Evolutionary conservation across 2,329 filamentous ascomycete species (phyloP), one percentile per base, ranked within the genome.

Genomic region (Pyrenochaeta sp.): DNA sequence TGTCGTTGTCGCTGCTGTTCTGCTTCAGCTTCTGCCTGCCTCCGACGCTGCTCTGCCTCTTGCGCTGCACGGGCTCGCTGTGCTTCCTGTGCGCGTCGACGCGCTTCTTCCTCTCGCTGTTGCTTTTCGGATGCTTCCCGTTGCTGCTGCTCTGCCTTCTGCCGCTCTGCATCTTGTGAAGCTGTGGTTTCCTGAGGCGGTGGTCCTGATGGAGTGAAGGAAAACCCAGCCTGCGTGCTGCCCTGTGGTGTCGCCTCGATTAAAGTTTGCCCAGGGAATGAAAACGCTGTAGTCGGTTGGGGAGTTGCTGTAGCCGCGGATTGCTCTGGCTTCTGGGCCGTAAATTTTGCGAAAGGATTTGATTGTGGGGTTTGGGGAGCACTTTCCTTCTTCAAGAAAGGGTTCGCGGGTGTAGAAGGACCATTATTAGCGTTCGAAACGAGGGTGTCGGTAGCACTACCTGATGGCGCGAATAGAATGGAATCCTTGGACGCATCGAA

Each of bases 401-500:
- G 54, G 22, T 64, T 64, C 49, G 13, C 28, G 5, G 44, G 27
- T 13, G 53, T 45, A 7, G 46, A 37, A 12, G 36, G 24, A 36
- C 3, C n/a, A 25, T 49, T 48, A 24, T 58, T 50, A 27, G 47
- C 48, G 22, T 51, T 54, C 15, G 59, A 12, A 22, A 65, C 65
- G 9, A 65, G 62, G 25, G 63, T 69, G 10, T 37, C 37, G 5
- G 50, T 59, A 7, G 54, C 6, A 5, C 47, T 45, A 44, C 44
- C 37, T 3, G 61, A 43, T 8, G 63, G 54, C 5, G 65, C 62
- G 37, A 77, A 77, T 13, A 69, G 65, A 34, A 76, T 69, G 15
- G 58, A 3, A 25, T 73, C 64, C 30, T 70, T 73, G 0, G 65
- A 62, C 8, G 67, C 53, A 56, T 77, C 68, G 37, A 76, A 77